Evolutionary conservation across 169 alveolate species (phyloP).

Genomic region (Cryptosporidium sp.): DNA sequence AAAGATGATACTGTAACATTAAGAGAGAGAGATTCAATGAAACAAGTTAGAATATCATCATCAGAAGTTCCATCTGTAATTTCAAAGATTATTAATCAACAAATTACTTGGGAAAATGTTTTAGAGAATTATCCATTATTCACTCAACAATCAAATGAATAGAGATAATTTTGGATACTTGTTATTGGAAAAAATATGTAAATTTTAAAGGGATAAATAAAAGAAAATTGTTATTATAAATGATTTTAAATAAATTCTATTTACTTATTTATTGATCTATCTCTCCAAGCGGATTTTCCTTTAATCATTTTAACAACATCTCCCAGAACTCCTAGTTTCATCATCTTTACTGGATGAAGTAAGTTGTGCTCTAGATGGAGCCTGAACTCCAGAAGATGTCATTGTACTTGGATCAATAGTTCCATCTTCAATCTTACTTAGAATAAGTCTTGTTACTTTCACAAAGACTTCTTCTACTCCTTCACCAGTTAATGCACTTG

Average conservation of each 20-base stretch:
- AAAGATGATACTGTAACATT: conserved; percentile 94
- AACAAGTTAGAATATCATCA: conserved; percentile 91
- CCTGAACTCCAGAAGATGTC: conserved; percentile 72
- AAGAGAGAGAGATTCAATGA: conserved; percentile 94
- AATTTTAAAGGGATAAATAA: too few relatives aligned
- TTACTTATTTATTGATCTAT: neutral
- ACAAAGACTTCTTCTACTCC: conserved; percentile 87
- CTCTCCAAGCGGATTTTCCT: neutral
- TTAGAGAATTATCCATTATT: conserved; percentile 40
- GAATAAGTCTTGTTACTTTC: conserved; percentile 84
- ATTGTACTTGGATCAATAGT: conserved; percentile 75
- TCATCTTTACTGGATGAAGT: conserved; percentile 33
- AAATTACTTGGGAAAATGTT: conserved; percentile 82
- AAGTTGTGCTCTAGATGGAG: conserved; percentile 60
- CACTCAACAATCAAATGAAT: conserved; percentile 21
- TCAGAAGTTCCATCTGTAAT: conserved; percentile 79
- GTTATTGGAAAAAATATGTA: too few relatives aligned
- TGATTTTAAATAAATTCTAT: neutral
- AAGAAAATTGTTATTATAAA: neutral
- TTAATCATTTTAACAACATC: conserved; percentile 25
- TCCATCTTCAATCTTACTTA: conserved; percentile 88
- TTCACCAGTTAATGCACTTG: conserved; percentile 93
- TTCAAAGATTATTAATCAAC: conserved; percentile 75
- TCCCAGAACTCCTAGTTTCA: conserved; percentile 32
- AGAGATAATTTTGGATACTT: neutral